These are phyloP conservation scores for Pseudogymnoascus sp. DNA, from an alignment of 2,329 filamentous ascomycete genomes.

Conservation along the genomic window DNA sequence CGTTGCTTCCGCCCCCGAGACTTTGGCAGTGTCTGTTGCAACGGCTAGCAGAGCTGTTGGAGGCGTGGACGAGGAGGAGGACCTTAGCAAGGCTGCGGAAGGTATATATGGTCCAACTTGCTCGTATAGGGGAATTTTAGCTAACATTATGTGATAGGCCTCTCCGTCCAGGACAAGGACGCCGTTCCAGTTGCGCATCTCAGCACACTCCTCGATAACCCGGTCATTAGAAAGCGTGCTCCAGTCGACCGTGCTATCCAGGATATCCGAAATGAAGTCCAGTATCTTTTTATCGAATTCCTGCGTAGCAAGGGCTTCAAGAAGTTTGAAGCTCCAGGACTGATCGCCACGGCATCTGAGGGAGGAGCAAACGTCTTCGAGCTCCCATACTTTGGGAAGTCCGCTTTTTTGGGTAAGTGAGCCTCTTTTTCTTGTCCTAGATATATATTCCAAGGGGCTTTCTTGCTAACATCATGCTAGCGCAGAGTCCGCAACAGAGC, in stretches of 20 bases:
- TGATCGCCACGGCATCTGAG: conserved; percentile 86
- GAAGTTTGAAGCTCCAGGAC: conserved; percentile 80
- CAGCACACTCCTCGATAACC: conserved; percentile 82
- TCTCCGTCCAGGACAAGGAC: conserved; percentile 37
- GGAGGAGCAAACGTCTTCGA: conserved; percentile 84
- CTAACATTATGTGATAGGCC: conserved; percentile 10
- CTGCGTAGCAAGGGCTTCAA: conserved; percentile 68
- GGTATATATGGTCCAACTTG: conserved; percentile 26
- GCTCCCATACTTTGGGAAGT: conserved; percentile 80
- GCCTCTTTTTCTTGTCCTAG: background rate
- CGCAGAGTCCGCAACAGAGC: conserved; percentile 74
- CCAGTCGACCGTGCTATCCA: conserved; percentile 84
- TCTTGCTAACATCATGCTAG: too few species aligned
- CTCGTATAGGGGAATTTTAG: background rate
- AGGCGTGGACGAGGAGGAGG: conserved; percentile 53
- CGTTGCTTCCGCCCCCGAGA: conserved; percentile 55
- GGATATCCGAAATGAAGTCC: conserved; percentile 36
- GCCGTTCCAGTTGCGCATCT: conserved; percentile 68
- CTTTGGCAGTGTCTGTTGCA: conserved; percentile 51
- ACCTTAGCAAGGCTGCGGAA: conserved; percentile 33
- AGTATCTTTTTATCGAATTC: conserved; percentile 67
- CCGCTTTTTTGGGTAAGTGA: conserved; percentile 57
- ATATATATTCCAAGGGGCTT: too few species aligned
- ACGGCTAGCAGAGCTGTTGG: conserved; percentile 48
- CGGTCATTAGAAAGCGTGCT: conserved; percentile 84